These are phyloP conservation scores for Talaromyces sp. DNA, from an alignment of 2,329 filamentous ascomycete species.

Conservation along the genomic window DNA sequence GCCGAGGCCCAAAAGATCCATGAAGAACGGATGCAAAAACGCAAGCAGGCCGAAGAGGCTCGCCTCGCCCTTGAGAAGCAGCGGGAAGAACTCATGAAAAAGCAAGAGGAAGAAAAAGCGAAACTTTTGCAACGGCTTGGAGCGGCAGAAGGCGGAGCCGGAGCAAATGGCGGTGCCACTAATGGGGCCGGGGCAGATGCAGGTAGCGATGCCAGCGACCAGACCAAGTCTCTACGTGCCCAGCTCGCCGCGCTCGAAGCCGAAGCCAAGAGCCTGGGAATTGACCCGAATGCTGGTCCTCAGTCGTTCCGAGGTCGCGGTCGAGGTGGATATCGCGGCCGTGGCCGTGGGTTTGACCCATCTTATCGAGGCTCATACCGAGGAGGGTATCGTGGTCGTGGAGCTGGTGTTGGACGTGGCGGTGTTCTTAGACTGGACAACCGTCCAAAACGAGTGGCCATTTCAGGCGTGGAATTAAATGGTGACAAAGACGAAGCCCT, in stretches of 20 bases:
- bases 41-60: constrained; percentile 47
- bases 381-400: constrained; percentile 39
- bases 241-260: constrained; percentile 52
- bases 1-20: constrained; percentile 52
- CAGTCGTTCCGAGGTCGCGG: constrained; percentile 22
- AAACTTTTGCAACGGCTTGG: constrained; percentile 46
- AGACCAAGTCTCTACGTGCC: constrained; percentile 49
- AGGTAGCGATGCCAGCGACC: constrained; percentile 36
- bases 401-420: constrained; percentile 35
- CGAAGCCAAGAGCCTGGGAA: constrained; percentile 50
- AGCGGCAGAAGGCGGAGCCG: constrained; percentile 17
- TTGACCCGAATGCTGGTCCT: constrained; percentile 37
- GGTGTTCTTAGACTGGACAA: constrained; percentile 55
- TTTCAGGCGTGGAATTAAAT: constrained; percentile 44
- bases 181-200: constrained; percentile 16
- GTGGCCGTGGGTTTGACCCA: constrained; percentile 38
- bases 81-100: constrained; percentile 45
- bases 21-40: constrained; percentile 50
- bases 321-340: constrained; percentile 30
- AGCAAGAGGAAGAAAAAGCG: constrained; percentile 51
- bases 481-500: constrained; percentile 51
- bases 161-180: constrained; percentile 2
- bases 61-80: constrained; percentile 51
- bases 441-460: constrained; percentile 49
- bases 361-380: constrained; percentile 33